These are phyloP conservation scores for Dacryopinax primogenitus DNA, from an alignment of 768 basidiomycete genomes.

Conservation along the genomic window DNA sequence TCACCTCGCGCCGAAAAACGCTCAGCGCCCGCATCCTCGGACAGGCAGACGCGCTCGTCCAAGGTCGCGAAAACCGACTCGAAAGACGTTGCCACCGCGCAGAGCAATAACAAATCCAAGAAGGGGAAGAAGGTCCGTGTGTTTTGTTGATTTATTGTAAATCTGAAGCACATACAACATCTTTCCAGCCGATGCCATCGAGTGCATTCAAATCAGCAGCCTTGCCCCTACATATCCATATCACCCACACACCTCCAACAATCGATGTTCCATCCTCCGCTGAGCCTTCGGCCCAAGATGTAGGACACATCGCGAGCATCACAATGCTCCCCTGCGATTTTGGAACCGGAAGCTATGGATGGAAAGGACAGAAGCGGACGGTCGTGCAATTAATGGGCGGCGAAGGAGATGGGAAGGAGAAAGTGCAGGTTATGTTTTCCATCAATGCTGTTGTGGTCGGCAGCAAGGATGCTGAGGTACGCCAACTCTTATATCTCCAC, in stretches of 20 bases:
- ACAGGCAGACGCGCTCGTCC: conserved; percentile 33
- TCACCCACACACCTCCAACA: conserved; percentile 52
- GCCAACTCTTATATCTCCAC: background rate
- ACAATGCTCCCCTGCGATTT: conserved; percentile 49
- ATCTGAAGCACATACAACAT: conserved; percentile 27
- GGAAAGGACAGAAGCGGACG: conserved; percentile 64
- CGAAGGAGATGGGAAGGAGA: conserved; percentile 42
- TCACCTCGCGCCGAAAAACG: conserved; percentile 1
- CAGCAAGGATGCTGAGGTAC: conserved; percentile 42
- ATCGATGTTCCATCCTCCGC: conserved; percentile 28
- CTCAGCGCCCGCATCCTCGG: background rate
- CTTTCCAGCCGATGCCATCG: conserved; percentile 37
- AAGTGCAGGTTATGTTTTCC: conserved; percentile 62
- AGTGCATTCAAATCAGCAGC: conserved; percentile 44
- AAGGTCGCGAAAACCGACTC: conserved; percentile 40
- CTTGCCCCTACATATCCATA: conserved; percentile 50
- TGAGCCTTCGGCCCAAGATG: conserved; percentile 34
- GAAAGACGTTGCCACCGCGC: conserved; percentile 23
- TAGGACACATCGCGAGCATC: conserved; percentile 47
- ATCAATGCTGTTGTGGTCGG: conserved; percentile 66
- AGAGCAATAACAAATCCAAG: conserved; percentile 26
- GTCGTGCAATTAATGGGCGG: conserved; percentile 47
- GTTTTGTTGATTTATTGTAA: background rate
- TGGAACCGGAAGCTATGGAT: conserved; percentile 66
- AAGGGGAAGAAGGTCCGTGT: conserved; percentile 37